Base-by-base conservation (phyloP, 176 grass and related monocot genomes). In the Cenchrus americanus region DNA sequence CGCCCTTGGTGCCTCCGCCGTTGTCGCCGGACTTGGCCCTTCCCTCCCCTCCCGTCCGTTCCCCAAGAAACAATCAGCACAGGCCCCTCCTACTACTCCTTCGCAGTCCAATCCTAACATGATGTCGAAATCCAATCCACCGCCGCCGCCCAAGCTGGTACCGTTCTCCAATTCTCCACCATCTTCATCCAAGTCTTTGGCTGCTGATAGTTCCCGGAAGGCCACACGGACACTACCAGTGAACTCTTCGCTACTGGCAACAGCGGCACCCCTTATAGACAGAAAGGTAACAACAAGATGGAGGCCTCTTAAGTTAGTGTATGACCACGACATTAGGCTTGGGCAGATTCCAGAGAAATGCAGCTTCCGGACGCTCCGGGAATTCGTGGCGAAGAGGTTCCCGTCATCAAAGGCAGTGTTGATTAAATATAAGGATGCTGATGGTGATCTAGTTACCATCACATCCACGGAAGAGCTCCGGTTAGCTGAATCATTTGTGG, bases 311-410 rank as follows among this genome's bases (percentile, higher is more conserved):
- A 99, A 99, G 78, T 89, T 99, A 64, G 91, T 99, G 52, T 96
- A 99, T 57, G 96, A 87, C 82, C 96, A 99, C 18, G 96, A 99
- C 76, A 99, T 99, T 62, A 88, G 96, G 70, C 96, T 99, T 5
- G 89, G 87, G 4, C 85, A 92, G 83, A 85, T 99, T 86, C 96
- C 93, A 0, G 89, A 87, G 30, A 92, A 87, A 76, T 96, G 96
- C 69, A 90, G 80, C 80, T 90, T 94, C 60, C 75, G 67, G 48
- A 24, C 18, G 12, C 86, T 99, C 65, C 85, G 96, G 44, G 89
- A 99, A 49, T 83, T 94, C 49, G 93, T 99, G 53, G 69, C 91
- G 0, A 86, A 85, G 77, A 85, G 93, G 51, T 99, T 90, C 46
- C 96, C 89, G 5, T 96, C 93, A 62, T 96, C 96, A 46, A 99